Evolutionary conservation across 495 filamentous ascomycete species (phyloP), one percentile per base, ranked within the genome.

Genomic region (Cenococcum geophilum): DNA sequence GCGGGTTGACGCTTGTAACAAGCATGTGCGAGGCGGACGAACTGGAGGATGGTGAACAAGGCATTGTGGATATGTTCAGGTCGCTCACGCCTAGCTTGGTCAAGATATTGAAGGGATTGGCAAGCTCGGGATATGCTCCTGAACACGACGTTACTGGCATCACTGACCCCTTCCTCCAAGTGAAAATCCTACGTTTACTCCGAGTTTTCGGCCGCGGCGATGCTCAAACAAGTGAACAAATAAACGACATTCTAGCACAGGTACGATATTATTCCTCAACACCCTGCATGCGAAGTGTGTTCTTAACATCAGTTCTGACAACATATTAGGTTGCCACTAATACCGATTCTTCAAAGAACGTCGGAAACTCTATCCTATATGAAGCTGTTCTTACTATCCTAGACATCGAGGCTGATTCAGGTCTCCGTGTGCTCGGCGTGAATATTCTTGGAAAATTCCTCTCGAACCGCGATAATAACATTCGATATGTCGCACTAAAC

Each of bases 371-470:
- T 5, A 97, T 98, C 61, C 81, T 98, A 10, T 98, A 98, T 76
- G 93, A 98, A 76, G 90, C 93, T 6, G 93, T 98, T 32, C 85
- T 95, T 40, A 97, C 93, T 0, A 98, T 98, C 62, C 84, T 98
- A 36, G 93, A 98, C 66, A 97, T 98, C 62, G 92, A 98, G 73
- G 95, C 93, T 6, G 93, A 98, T 72, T 92, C 92, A 10, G 91
- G 95, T 9, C 74, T 97, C 60, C 79, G 95, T 40, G 95, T 97
- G 10, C 79, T 98, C 48, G 93, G 93, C 70, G 92, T 98, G 65
- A 98, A 98, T 70, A 98, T 98, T 57, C 83, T 98, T 9, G 93
- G 93, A 70, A 98, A 97, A 72, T 98, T 98, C 78, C 76, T 98
- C 57, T 84, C 91, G 6, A 98, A 98, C 75, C 89, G 92, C 72